Evolutionary conservation across 179 eudicot species (phyloP).

Genomic region (Spergularia azorica): DNA sequence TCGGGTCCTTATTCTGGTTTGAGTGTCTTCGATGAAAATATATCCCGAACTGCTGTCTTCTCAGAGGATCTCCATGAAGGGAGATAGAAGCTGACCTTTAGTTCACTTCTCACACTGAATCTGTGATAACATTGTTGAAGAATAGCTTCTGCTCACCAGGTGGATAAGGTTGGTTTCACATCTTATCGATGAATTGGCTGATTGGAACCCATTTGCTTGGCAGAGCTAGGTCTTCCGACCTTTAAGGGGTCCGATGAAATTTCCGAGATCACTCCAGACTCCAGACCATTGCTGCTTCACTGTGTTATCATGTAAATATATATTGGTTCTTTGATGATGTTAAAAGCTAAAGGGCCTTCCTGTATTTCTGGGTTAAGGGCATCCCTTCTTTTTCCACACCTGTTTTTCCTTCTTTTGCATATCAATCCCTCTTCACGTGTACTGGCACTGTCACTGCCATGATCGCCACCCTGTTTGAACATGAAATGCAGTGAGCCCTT

Average conservation of each 20-base stretch:
- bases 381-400: conserved; percentile 1
- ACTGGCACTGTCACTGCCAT: not conserved
- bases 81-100: conserved; percentile 37
- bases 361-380: conserved; percentile 22
- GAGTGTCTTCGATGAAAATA: conserved; percentile 76
- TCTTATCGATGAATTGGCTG: conserved; percentile 8
- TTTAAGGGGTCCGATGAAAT: not conserved
- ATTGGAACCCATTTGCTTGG: not conserved
- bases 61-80: conserved; percentile 99
- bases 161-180: not conserved
- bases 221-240: no score
- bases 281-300: conserved; percentile 15
- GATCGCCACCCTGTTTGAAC: no score
- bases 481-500: no score
- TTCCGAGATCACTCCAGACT: not conserved
- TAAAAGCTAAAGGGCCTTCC: conserved; percentile 11
- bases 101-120: not conserved
- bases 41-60: conserved; percentile 66
- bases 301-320: conserved; percentile 30
- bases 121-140: not conserved
- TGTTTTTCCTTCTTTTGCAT: not conserved
- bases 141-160: conserved; percentile 9
- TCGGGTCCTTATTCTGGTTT: conserved; percentile 94
- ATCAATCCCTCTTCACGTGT: conserved; percentile 5
- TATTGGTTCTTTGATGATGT: conserved; percentile 13